Evolutionary conservation across 306 rosid genomes (phyloP), one percentile per base, ranked within the genome.

Genomic region (Cajanus cajan): DNA sequence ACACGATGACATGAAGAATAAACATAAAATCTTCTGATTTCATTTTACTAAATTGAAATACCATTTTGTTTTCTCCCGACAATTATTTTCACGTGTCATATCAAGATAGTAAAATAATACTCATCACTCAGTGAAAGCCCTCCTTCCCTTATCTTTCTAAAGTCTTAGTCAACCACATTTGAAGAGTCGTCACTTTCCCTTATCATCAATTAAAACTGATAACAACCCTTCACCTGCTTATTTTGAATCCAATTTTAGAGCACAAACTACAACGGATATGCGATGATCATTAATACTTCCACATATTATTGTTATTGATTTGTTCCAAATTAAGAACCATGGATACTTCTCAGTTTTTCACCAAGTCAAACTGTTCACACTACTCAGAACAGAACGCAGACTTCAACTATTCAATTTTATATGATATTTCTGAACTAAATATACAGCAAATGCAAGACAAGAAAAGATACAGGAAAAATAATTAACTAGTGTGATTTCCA

Each of bases 401-500:
- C 8, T 45, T 36, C 12, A 67, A 45, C 28, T 70, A 12, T 4
- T 36, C 22, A 34, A 58, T 31, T 54, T 1, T 59, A 8, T 65
- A 50, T 55, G 12, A 39, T 12, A 22, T 36, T 51, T 68, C 31
- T 44, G 21, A 59, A 44, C 64, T 68, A 24, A 22, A 33, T 50
- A 77, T 36, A 76, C 81, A 69, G 13, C 11, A 45, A 76, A 24
- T 28, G 22, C 12, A 73, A 65, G 12, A 55, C 57, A 37, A 64
- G 72, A 34, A 63, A 80, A 76, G 44, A 12, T 16, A 44, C 5
- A 28, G 4, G 4, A 47, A 13, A 16, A 4, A 22, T 2, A 39
- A 19, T 12, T 15, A 78, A 54, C 50, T 80, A 80, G 54, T 70
- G 80, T 45, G 73, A 84, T 81, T 89, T 89, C 92, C 92, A 89